Base-by-base conservation (phyloP, 495 filamentous ascomycete species). In the Glonium stellatum region DNA sequence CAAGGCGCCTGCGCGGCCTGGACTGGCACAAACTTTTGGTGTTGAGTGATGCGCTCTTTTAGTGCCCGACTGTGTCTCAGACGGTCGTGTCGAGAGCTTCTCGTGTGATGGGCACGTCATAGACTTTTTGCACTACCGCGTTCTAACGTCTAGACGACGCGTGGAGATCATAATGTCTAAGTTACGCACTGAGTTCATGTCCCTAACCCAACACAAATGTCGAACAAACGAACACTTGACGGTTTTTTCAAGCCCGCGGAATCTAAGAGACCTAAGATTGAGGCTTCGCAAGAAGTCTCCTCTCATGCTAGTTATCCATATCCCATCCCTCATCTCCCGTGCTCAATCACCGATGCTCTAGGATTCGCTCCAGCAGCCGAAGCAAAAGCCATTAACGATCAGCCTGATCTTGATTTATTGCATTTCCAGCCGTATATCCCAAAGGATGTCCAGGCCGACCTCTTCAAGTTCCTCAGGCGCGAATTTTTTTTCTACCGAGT, bases 401-500 rank as follows among this genome's bases (percentile, higher is more conserved):
- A 84, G 62, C 78, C 80, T 0, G 76, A 88, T 63, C 78, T 89
- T 0, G 82, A 88, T 67, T 71, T 89, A 0, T 72, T 89, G 19
- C 84, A 85, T 66, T 89, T 82, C 70, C 76, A 84, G 58, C 87
- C 86, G 0, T 88, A 82, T 57, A 76, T 89, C 18, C 76, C 79
- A 0, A 67, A 74, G 9, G 55, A 71, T 6, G 73, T 81, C 13
- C 72, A 79, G 8, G 75, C 72, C 13, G 73, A 83, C 54, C 76
- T 89, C 0, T 91, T 88, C 73, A 67, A 82, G 12, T 86, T 86
- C 69, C 76, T 89, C 0, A 78, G 85, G 0, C 63, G 70, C 12
- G 74, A 83, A 47, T 68, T 90, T 10, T 84, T 84, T 47, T 91
- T 89, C 71, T 89, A 90, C 69, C 77, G 85, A 15, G 87, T 90